A percentile compares a stretch with the other conserved stretches of the same genome.
Conservation (phyloP, 2,329 filamentous ascomycete species). For the Samsoniella hepiali region DNA sequence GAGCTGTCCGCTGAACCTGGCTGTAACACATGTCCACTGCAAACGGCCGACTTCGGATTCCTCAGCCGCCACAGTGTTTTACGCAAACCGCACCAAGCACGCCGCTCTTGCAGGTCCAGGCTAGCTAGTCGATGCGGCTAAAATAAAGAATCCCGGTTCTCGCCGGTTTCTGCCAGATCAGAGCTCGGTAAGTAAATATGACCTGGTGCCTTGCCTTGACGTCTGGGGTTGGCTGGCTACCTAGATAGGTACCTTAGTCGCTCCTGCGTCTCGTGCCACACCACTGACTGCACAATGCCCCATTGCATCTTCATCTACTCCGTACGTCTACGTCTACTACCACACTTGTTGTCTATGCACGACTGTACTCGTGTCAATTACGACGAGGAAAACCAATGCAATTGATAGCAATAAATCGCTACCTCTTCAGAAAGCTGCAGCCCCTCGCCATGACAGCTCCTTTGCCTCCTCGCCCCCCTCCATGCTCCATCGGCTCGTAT, state of each 20-base stretch:
- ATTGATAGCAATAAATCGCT: background rate
- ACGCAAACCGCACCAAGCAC: background rate
- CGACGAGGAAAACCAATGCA: background rate
- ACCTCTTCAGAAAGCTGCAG: background rate
- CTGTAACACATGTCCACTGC: background rate
- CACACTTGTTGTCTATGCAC: background rate
- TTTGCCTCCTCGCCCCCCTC: background rate
- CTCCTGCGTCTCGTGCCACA: background rate
- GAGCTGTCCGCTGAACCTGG: background rate
- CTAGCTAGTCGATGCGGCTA: background rate
- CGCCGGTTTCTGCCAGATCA: background rate
- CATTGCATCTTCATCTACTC: too few species aligned
- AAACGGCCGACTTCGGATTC: slow-evolving; percentile 19
- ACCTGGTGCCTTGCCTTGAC: background rate
- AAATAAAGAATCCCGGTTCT: background rate
- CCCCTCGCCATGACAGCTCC: too few species aligned
- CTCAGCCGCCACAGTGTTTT: background rate
- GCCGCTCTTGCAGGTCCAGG: background rate
- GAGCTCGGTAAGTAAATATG: background rate
- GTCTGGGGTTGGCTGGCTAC: background rate
- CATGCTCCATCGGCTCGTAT: background rate
- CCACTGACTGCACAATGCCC: background rate
- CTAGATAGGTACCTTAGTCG: background rate
- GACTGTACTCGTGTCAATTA: background rate
- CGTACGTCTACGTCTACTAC: background rate